A percentile compares a stretch with the other conserved stretches of the same genome.
Conservation (phyloP, 2,329 filamentous ascomycete species). For the Cercospora zeina region DNA sequence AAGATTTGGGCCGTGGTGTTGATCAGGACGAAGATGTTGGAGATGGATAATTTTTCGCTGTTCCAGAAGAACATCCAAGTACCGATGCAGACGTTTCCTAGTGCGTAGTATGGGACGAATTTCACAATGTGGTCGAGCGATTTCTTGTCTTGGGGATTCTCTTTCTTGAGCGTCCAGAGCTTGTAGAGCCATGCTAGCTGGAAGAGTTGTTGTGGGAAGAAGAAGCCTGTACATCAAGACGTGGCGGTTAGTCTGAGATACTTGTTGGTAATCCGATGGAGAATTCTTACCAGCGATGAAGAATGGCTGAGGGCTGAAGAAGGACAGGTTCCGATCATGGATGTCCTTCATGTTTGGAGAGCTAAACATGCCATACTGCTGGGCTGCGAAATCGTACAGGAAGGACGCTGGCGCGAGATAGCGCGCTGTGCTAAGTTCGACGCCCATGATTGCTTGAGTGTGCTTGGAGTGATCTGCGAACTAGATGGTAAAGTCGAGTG, state of each 20-base stretch:
- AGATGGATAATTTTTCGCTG: constrained; percentile 50
- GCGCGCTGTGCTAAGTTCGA: constrained; percentile 56
- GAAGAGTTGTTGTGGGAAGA: constrained; percentile 62
- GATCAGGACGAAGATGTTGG: constrained; percentile 58
- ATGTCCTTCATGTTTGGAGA: constrained; percentile 61
- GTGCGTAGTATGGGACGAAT: constrained; percentile 57
- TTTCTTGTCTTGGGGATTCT: constrained; percentile 43
- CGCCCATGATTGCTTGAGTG: constrained; percentile 48
- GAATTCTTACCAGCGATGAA: constrained; percentile 51
- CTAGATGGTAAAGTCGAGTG: not conserved
- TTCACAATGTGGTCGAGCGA: constrained; percentile 54
- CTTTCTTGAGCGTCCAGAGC: constrained; percentile 53
- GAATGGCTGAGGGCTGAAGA: constrained; percentile 60
- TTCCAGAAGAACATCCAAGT: constrained; percentile 65
- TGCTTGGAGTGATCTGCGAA: not conserved
- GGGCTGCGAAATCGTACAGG: constrained; percentile 57
- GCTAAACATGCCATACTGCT: constrained; percentile 61
- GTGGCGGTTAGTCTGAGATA: not conserved
- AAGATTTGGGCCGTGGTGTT: constrained; percentile 58
- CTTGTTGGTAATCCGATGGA: not conserved
- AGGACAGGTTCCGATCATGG: constrained; percentile 59
- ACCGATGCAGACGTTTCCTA: constrained; percentile 62
- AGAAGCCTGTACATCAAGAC: constrained; percentile 49
- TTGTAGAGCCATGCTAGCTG: constrained; percentile 60
- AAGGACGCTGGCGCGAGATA: constrained; percentile 58